Evolutionary conservation across 805 yeast species (phyloP).

Genomic region (Lachancea quebecensis): DNA sequence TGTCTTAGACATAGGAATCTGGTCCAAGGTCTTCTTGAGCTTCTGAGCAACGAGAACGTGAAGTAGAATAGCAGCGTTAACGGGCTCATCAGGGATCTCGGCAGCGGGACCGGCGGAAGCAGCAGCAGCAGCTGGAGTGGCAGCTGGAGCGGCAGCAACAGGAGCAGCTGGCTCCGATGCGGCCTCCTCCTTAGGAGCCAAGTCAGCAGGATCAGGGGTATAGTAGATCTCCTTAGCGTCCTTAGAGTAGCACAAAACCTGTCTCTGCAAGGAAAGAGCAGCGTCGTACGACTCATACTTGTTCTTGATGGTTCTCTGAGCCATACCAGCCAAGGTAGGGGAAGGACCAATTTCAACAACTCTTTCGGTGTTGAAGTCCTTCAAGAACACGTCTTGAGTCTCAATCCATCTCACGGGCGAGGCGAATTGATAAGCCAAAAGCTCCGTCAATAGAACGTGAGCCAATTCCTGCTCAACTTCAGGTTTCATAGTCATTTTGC

Average conservation of each 20-base stretch:
- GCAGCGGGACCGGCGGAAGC: conserved; percentile 74
- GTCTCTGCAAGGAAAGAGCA: conserved; percentile 79
- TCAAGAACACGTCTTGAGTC: conserved; percentile 95
- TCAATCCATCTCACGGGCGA: conserved; percentile 99
- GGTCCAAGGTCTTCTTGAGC: conserved; percentile 82
- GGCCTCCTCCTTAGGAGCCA: conserved; percentile 29
- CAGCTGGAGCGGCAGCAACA: conserved; percentile 45
- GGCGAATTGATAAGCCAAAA: conserved; percentile 97
- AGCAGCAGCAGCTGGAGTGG: conserved; percentile 51
- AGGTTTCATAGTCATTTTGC: conserved; percentile 44
- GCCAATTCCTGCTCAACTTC: conserved; percentile 97
- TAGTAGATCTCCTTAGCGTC: conserved; percentile 96
- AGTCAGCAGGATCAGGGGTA: conserved; percentile 65
- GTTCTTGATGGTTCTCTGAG: conserved; percentile 91
- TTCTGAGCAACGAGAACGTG: conserved; percentile 93
- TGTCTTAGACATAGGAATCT: conserved; percentile 82
- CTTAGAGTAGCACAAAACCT: conserved; percentile 90
- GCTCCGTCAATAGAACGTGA: conserved; percentile 87
- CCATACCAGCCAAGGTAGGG: conserved; percentile 98
- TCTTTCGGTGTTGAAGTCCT: conserved; percentile 91
- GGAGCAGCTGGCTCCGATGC: conserved; percentile 32
- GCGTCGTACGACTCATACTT: conserved; percentile 94
- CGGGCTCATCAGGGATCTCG: conserved; percentile 83
- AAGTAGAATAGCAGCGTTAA: conserved; percentile 70
- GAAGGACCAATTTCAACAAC: conserved; percentile 99